These are phyloP conservation scores for Tephrocybe rancida DNA, from an alignment of 768 basidiomycete genomes.

Conservation along the genomic window DNA sequence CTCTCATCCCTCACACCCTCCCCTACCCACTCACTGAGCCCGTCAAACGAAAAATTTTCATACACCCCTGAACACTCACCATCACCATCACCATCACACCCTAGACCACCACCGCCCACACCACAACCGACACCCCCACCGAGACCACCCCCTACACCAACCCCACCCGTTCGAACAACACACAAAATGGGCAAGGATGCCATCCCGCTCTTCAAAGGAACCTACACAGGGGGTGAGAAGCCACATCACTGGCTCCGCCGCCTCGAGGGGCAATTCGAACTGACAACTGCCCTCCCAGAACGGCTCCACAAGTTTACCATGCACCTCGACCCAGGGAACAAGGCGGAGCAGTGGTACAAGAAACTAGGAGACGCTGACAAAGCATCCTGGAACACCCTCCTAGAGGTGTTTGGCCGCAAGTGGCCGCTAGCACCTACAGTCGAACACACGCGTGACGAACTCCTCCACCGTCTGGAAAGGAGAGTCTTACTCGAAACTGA, in stretches of 20 bases:
- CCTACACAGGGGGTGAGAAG: background rate
- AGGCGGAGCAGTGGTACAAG: slow-evolving; percentile 2
- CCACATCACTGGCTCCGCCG: slow-evolving; percentile 6
- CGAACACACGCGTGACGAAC: background rate
- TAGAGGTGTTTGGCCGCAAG: background rate
- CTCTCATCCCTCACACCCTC: too few relatives aligned
- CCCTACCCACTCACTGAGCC: too few relatives aligned
- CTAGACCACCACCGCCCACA: too few relatives aligned
- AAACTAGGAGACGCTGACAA: background rate
- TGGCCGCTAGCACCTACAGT: background rate
- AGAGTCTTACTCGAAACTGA: background rate
- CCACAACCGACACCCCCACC: too few relatives aligned
- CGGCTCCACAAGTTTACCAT: background rate
- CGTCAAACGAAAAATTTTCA: too few relatives aligned
- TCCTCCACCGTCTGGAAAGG: background rate
- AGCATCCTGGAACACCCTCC: background rate
- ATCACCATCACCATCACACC: too few relatives aligned
- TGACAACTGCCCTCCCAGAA: background rate
- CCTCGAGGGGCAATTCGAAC: background rate
- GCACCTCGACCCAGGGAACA: background rate
- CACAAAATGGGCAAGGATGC: background rate
- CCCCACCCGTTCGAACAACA: too few relatives aligned
- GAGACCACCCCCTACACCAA: too few relatives aligned
- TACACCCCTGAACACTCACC: too few relatives aligned
- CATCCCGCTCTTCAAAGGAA: background rate